phyloP scores from a whole-genome alignment of 129 eudicot genomes.

The Artemisia argyi region DNA sequence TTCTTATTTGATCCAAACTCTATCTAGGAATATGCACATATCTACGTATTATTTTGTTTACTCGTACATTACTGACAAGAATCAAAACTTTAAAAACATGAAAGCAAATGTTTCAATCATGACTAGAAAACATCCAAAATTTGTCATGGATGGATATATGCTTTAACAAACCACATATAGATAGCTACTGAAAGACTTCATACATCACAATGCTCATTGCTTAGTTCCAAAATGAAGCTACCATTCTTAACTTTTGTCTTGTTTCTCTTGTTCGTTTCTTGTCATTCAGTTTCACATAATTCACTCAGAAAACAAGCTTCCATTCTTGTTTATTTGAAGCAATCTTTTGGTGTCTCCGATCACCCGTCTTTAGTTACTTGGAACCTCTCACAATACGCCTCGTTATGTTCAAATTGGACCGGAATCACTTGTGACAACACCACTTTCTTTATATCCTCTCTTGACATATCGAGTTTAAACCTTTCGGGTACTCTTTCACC shows the following conservation, averaged over 20 bases:
- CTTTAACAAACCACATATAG: slow-evolving; percentile 33
- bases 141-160: slow-evolving; percentile 18
- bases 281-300: slow-evolving; percentile 24
- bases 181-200: slow-evolving; percentile 25
- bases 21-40: slow-evolving; percentile 16
- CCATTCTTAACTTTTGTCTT: slow-evolving; percentile 36
- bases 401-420: slow-evolving; percentile 55
- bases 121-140: slow-evolving; percentile 28
- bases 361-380: slow-evolving; percentile 43
- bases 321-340: slow-evolving; percentile 45
- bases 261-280: slow-evolving; percentile 31
- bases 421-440: slow-evolving; percentile 46
- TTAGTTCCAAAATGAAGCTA: slow-evolving; percentile 26
- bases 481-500: slow-evolving; percentile 64
- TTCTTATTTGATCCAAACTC: too few species aligned
- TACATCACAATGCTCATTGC: slow-evolving; percentile 11
- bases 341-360: slow-evolving; percentile 33
- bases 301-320: slow-evolving; percentile 50
- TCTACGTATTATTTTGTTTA: slow-evolving; percentile 7
- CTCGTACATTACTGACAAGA: slow-evolving; percentile 21
- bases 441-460: slow-evolving; percentile 27
- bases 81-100: slow-evolving; percentile 32
- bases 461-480: slow-evolving; percentile 58
- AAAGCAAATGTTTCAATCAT: slow-evolving; percentile 35
- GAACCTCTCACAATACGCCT: slow-evolving; percentile 41